Conservation (phyloP, 2,329 filamentous ascomycete genomes). For the Colletotrichum tofieldiae region DNA sequence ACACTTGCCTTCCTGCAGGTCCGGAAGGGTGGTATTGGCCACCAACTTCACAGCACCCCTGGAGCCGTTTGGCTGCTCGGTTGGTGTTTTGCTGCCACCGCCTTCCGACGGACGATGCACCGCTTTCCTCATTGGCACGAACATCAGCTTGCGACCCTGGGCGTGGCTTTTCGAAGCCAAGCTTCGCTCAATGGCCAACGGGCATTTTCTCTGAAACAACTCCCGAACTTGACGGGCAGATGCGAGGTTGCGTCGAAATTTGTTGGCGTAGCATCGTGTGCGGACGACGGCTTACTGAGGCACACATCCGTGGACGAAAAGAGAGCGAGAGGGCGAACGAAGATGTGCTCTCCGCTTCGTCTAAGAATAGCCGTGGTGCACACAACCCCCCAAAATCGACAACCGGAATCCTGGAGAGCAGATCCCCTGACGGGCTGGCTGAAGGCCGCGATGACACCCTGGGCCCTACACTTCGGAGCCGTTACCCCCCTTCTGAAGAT, state of each 20-base stretch:
- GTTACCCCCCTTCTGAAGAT: slow-evolving; percentile 18
- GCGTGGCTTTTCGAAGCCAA: not conserved
- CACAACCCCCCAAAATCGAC: slow-evolving; percentile 32
- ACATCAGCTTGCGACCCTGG: not conserved
- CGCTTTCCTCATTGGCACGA: not conserved
- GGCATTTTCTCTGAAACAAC: slow-evolving; percentile 29
- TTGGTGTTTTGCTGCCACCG: not conserved
- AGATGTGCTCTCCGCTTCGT: slow-evolving; percentile 25
- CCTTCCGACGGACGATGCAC: not conserved
- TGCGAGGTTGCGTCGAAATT: slow-evolving; percentile 24
- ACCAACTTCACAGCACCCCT: not conserved
- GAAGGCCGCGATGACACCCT: slow-evolving; percentile 39
- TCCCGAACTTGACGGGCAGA: slow-evolving; percentile 5
- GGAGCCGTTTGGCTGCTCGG: slow-evolving; percentile 2
- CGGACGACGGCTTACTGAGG: slow-evolving; percentile 28
- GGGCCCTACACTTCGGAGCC: slow-evolving; percentile 36
- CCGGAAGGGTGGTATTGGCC: slow-evolving; percentile 4
- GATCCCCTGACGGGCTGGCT: slow-evolving; percentile 38
- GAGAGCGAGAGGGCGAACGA: not conserved
- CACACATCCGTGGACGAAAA: not conserved
- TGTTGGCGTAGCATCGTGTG: slow-evolving; percentile 36
- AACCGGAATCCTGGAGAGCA: slow-evolving; percentile 43
- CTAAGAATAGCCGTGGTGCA: slow-evolving; percentile 42
- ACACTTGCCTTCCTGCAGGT: slow-evolving; percentile 25
- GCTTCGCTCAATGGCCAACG: slow-evolving; percentile 4